Evolutionary conservation across 73 alveolate species (phyloP), one percentile per base, ranked within the genome.

Genomic region (Paramecium pentaurelia): DNA sequence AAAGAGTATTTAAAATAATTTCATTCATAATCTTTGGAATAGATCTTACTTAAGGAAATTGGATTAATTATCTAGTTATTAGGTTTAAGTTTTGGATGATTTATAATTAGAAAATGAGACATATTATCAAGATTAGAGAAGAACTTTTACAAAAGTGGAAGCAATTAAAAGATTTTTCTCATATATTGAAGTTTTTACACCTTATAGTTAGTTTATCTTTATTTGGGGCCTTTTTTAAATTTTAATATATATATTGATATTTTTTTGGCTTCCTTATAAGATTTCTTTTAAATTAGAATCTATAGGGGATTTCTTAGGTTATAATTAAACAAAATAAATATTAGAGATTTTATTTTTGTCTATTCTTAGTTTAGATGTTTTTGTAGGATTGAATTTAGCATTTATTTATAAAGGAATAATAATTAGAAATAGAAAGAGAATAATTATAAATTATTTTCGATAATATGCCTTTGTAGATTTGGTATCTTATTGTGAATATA

Each of bases 261-360:
- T 80, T 27, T 80, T 80, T 80, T 80, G 91, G 91, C 34, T 80
- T n/a, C 91, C 91, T 8, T 80, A 80, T 80, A 80, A 80, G 49
- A 42, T 80, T 8, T 80, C 91, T 8, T 80, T 80, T n/a, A 18
- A 80, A 42, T 6, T 80, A n/a, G 77, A 27, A 8, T 80, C 47
- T 1, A 80, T 80, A 11, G 75, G 73, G 1, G 91, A 80, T 0
- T 47, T 80, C 8, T 80, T 80, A 22, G 84, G 84, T 9, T 32
- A 32, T 12, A 32, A 64, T 14, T 14, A 64, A 32, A 64, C 42
- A 9, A 80, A 80, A 27, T 6, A 45, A 12, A 34, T 64, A 4
- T 36, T 80, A 3, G 91, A 80, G 45, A 42, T 28, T 11, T 27
- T 80, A 4, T 36, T 80, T 27, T 80, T 80, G 49, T 22, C 49